phyloP scores from a whole-genome alignment of 1,139 yeast species.

The Torulaspora globosa region DNA sequence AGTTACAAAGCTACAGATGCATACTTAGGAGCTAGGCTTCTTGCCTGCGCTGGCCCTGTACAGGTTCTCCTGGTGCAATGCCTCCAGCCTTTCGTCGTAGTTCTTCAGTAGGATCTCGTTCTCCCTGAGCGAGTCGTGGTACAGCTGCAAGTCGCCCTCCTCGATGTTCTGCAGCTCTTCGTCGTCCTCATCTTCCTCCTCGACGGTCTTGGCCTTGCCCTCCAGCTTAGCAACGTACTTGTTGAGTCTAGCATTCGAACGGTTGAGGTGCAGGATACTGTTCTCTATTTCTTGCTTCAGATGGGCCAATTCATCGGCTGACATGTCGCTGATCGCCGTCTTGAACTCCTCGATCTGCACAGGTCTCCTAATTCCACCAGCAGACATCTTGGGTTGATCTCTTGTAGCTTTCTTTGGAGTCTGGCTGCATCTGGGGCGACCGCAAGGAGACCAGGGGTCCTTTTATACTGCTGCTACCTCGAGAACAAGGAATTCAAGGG shows the following conservation, averaged over 20 bases:
- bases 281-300: slow-evolving; percentile 33
- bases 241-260: slow-evolving; percentile 38
- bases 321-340: slow-evolving; percentile 37
- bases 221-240: slow-evolving; percentile 32
- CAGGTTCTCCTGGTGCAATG: slow-evolving; percentile 35
- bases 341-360: slow-evolving; percentile 40
- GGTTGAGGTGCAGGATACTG: slow-evolving; percentile 37
- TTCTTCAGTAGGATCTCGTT: slow-evolving; percentile 39
- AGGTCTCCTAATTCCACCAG: slow-evolving; percentile 35
- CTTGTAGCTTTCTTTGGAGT: neutral
- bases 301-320: slow-evolving; percentile 33
- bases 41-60: slow-evolving; percentile 18
- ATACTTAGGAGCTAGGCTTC: slow-evolving; percentile 1
- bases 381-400: slow-evolving; percentile 10
- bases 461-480: slow-evolving; percentile 3
- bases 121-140: slow-evolving; percentile 38
- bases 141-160: slow-evolving; percentile 34
- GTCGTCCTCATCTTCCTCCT: slow-evolving; percentile 25
- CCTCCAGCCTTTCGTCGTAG: slow-evolving; percentile 36
- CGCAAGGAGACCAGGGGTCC: slow-evolving; percentile 6
- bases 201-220: slow-evolving; percentile 22
- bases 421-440: neutral
- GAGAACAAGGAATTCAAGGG: slow-evolving; percentile 3
- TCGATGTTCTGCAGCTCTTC: slow-evolving; percentile 30
- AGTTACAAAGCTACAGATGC: slow-evolving; percentile 1